Percentiles rank a stretch among this genome's conserved stretches.
Evolutionary conservation across 2,329 filamentous ascomycete genomes (phyloP).

Genomic region (Cercospora zeae-maydis): DNA sequence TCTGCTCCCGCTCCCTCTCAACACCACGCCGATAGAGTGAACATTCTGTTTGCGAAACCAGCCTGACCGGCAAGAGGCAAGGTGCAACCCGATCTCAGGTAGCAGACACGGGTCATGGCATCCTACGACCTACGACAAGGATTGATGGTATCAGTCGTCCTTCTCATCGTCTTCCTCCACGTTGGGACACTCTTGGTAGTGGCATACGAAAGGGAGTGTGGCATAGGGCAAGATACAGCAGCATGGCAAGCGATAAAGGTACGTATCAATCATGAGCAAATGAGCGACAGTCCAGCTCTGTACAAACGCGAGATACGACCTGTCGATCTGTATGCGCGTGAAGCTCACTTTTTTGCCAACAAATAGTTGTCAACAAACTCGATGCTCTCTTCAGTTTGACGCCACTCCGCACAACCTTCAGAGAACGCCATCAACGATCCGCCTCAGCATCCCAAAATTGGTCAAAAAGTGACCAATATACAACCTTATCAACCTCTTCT

Average conservation of each 20-base stretch:
- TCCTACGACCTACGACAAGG: conserved; percentile 5
- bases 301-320: too few species aligned
- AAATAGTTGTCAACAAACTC: neutral
- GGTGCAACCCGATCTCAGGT: neutral
- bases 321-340: neutral
- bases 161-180: conserved; percentile 7
- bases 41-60: neutral
- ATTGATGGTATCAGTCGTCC: neutral
- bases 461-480: neutral
- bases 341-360: neutral
- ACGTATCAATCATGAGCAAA: neutral
- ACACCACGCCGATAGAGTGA: neutral
- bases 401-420: neutral
- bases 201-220: conserved; percentile 3
- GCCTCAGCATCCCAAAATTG: neutral
- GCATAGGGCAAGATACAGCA: neutral
- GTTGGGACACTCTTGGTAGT: conserved; percentile 8
- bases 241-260: conserved; percentile 7
- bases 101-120: neutral
- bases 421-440: neutral
- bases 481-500: neutral
- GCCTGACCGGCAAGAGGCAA: neutral
- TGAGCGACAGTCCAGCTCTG: neutral
- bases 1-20: neutral
- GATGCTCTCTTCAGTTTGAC: neutral